These are phyloP conservation scores for Candida peoriensis DNA, from an alignment of 805 yeast genomes.

Conservation along the genomic window DNA sequence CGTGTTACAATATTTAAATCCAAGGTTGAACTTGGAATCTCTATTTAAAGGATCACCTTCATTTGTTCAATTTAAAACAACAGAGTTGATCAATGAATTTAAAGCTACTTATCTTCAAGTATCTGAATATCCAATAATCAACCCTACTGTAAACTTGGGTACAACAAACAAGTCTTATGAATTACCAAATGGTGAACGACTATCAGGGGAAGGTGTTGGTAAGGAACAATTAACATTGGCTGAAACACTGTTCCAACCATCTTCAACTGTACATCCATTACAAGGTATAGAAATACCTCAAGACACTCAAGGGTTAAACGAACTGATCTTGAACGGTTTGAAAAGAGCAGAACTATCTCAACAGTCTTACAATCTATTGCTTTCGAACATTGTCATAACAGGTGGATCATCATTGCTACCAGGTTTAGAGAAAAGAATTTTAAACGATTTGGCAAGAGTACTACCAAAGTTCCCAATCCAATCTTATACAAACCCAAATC, in stretches of 20 bases:
- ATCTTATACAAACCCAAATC: slow-evolving; percentile 59
- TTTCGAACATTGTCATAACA: slow-evolving; percentile 68
- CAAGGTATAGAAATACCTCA: slow-evolving; percentile 25
- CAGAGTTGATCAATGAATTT: slow-evolving; percentile 42
- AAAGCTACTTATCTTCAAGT: slow-evolving; percentile 37
- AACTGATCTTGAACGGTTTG: slow-evolving; percentile 34
- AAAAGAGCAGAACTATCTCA: slow-evolving; percentile 38
- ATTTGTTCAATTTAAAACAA: slow-evolving; percentile 33
- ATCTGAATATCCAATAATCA: slow-evolving; percentile 35
- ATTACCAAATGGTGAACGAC: slow-evolving; percentile 53
- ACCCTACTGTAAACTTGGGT: slow-evolving; percentile 28
- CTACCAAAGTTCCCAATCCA: slow-evolving; percentile 59
- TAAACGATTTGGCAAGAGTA: slow-evolving; percentile 52
- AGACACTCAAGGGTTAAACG: slow-evolving; percentile 27
- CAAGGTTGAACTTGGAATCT: slow-evolving; percentile 21
- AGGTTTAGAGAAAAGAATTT: slow-evolving; percentile 61
- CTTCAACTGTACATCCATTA: slow-evolving; percentile 40
- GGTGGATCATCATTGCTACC: slow-evolving; percentile 73
- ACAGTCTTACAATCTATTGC: slow-evolving; percentile 33
- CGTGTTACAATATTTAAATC: slow-evolving; percentile 42
- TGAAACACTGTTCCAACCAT: slow-evolving; percentile 72
- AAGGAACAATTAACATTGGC: slow-evolving; percentile 50
- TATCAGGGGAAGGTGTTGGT: slow-evolving; percentile 42
- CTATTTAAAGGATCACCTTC: slow-evolving; percentile 30
- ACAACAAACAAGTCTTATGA: slow-evolving; percentile 43